Evolutionary conservation across 2,329 filamentous ascomycete genomes (phyloP).

Genomic region (Dryadomyces quercus-mongolicae): DNA sequence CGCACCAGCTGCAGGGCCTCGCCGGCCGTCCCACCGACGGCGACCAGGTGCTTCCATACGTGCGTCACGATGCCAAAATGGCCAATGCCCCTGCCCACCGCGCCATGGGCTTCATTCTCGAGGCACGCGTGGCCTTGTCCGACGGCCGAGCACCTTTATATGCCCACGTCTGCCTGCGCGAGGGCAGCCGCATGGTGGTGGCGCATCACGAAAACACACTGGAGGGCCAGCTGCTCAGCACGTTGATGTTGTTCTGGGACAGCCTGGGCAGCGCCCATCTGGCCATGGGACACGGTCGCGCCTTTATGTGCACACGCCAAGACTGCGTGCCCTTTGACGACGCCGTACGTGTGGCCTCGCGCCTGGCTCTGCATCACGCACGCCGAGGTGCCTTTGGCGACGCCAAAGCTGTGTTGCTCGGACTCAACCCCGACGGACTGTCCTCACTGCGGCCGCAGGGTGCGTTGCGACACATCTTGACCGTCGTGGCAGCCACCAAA

Average conservation of each 20-base stretch:
- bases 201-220: constrained; percentile 5
- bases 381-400: constrained; percentile 59
- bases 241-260: constrained; percentile 56
- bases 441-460: constrained; percentile 7
- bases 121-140: constrained; percentile 9
- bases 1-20: constrained; percentile 12
- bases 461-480: constrained; percentile 7
- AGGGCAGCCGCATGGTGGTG: constrained; percentile 5
- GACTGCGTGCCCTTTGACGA: constrained; percentile 56
- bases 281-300: constrained; percentile 52
- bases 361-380: constrained; percentile 54
- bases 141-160: constrained; percentile 8
- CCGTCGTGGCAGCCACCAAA: constrained; percentile 5
- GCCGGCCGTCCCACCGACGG: constrained; percentile 10
- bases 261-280: constrained; percentile 52
- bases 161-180: constrained; percentile 7
- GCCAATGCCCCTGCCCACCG: constrained; percentile 3
- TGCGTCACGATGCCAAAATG: constrained; percentile 8
- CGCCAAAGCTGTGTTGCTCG: constrained; percentile 47
- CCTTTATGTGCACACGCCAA: constrained; percentile 64
- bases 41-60: constrained; percentile 11
- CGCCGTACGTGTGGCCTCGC: constrained; percentile 60
- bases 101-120: constrained; percentile 7
- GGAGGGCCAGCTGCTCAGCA: constrained; percentile 9
- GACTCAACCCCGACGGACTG: constrained; percentile 12